A percentile compares a stretch with the other conserved stretches of the same genome.
Conservation (phyloP, 176 grass and related monocot genomes). For the Pontederia paniculata region DNA sequence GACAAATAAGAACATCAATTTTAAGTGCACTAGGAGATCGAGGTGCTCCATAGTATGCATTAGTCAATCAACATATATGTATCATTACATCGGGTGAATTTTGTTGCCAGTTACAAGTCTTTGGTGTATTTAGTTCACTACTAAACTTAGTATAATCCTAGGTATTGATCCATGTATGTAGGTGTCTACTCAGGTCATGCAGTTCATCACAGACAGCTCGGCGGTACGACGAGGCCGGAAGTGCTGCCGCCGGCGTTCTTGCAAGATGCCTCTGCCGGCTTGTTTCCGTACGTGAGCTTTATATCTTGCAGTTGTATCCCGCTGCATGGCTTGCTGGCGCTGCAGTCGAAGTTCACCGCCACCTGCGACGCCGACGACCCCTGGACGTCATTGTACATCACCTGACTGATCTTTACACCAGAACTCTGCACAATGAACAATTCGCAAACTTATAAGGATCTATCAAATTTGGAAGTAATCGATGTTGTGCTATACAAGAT, state of each 20-base stretch:
- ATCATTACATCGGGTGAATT: no score
- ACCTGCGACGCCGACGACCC: conserved; percentile 58
- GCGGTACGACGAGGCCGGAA: no score
- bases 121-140: no score
- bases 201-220: no score
- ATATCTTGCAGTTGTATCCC: conserved; percentile 62
- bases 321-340: conserved; percentile 68
- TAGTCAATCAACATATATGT: no score
- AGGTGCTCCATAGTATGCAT: no score
- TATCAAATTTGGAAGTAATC: neutral
- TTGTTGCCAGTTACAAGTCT: no score
- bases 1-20: no score
- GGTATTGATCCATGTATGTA: no score
- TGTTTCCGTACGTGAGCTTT: conserved; percentile 34
- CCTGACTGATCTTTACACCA: conserved; percentile 59
- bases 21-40: no score
- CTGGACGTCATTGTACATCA: conserved; percentile 39
- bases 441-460: neutral
- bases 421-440: conserved; percentile 30
- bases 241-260: conserved; percentile 34
- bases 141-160: no score
- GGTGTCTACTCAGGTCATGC: no score
- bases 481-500: neutral
- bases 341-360: conserved; percentile 70
- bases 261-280: conserved; percentile 33